phyloP scores from a whole-genome alignment of 2,329 filamentous ascomycete genomes.

The Nemania abortiva region DNA sequence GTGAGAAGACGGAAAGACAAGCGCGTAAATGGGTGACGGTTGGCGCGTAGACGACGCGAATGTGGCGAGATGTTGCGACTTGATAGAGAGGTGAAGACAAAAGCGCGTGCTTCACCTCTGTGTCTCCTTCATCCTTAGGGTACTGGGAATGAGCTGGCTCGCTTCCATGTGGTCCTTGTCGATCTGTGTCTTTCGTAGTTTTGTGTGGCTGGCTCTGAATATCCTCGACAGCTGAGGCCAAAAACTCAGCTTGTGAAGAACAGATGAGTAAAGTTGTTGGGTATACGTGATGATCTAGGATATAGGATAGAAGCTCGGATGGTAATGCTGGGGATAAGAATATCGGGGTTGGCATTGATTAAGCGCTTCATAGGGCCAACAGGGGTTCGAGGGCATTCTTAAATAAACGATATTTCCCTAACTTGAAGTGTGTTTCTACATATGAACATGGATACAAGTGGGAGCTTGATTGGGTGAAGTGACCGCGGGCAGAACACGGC shows the following conservation, averaged over 20 bases:
- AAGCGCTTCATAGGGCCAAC: background rate
- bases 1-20: conserved; percentile 71
- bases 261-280: conserved; percentile 80
- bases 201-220: conserved; percentile 48
- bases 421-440: background rate
- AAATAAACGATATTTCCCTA: background rate
- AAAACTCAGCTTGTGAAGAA: conserved; percentile 72
- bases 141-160: conserved; percentile 17
- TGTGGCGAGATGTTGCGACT: conserved; percentile 74
- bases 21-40: conserved; percentile 83
- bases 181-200: conserved; percentile 27
- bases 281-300: conserved; percentile 67
- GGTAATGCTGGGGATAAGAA: conserved; percentile 67
- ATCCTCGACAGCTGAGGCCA: conserved; percentile 67
- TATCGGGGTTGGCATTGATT: conserved; percentile 46
- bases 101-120: conserved; percentile 55
- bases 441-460: background rate
- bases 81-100: conserved; percentile 75
- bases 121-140: background rate
- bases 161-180: conserved; percentile 31
- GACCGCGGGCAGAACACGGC: no score
- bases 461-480: background rate
- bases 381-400: background rate
- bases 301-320: conserved; percentile 72
- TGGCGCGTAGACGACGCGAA: conserved; percentile 78